Base-by-base conservation (phyloP, 169 alveolate genomes). In the Babesia sp. region DNA sequence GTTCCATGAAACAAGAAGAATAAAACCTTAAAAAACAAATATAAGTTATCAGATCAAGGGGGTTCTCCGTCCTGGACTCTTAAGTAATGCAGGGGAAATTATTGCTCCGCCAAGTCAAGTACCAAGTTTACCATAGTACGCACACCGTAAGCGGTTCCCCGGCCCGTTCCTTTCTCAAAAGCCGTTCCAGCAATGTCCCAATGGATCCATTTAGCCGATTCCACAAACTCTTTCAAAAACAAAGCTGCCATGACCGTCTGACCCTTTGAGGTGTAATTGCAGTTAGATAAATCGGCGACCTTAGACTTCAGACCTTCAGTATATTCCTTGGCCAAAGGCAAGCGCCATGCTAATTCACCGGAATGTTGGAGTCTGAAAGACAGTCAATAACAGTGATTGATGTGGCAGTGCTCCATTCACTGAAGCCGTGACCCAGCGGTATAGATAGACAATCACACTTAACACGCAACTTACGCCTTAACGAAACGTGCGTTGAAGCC, bases 111-210 rank as follows among this genome's bases (percentile, higher is more conserved):
- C 71, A 69, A 28, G 59, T 14, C 70, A 16, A 69, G 33, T 9
- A 69, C 58, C 67, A 90, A 58, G 31, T 79, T 72, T 14, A 86
- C 87, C 29, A 92, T 37, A 8, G 94, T 71, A 42, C 91, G 64
- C 26, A 90, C 95, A 14, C 95, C 95, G 56, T 83, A 92, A n/a
- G 96, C 96, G 48, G 88, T 91, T 26, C 95, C 95, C 48, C 88
- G 68, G 42, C 85, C 87, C 12, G 64, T 51, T 39, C 76, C 71
- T 57, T 64, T 80, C 60, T 78, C 87, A 71, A 87, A 90, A 5
- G 96, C 95, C 29, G 96, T 96, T 0, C 99, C 99, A n/a, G 99
- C 98, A 37, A 96, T 95, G 84, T 96, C 99, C 54, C 96, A 70
- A 73, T 96, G 99, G 18, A 96, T 96, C 98, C 98, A 96, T 28